Percentiles rank a stretch among this genome's conserved stretches.
Evolutionary conservation across 2,329 filamentous ascomycete genomes (phyloP).

Genomic region (Rhynchosporium secalis): DNA sequence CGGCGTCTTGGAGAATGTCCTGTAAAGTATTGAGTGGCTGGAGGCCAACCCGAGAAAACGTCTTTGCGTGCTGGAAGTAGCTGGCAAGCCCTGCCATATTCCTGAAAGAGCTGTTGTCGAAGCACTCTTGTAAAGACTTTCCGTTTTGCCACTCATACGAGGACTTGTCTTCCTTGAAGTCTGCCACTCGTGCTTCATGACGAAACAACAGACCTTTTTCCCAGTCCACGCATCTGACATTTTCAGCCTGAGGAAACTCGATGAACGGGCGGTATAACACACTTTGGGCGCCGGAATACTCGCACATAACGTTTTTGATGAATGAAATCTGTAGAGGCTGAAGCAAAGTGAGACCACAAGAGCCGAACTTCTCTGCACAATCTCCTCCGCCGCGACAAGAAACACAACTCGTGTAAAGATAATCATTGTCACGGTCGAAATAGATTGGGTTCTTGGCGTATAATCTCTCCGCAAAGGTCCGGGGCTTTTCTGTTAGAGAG

Average conservation of each 20-base stretch:
- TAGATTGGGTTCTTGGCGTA: neutral
- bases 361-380: too few species aligned
- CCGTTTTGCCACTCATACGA: constrained; percentile 3
- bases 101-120: neutral
- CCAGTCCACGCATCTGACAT: neutral
- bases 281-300: neutral
- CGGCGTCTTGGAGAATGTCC: neutral
- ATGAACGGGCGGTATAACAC: neutral
- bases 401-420: neutral
- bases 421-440: constrained; percentile 7
- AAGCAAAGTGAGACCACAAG: neutral
- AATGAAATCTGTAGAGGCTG: rapidly evolving
- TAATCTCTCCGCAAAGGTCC: neutral
- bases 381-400: neutral
- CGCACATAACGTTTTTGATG: neutral
- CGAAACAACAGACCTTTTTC: neutral
- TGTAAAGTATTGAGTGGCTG: neutral
- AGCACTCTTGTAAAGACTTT: neutral
- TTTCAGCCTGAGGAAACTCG: neutral
- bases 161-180: neutral
- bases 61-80: neutral
- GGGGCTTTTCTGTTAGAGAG: rapidly evolving
- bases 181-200: neutral
- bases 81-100: neutral
- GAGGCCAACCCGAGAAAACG: neutral